phyloP scores from a whole-genome alignment of 345 rosid genomes.

The Carallia brachiata region DNA sequence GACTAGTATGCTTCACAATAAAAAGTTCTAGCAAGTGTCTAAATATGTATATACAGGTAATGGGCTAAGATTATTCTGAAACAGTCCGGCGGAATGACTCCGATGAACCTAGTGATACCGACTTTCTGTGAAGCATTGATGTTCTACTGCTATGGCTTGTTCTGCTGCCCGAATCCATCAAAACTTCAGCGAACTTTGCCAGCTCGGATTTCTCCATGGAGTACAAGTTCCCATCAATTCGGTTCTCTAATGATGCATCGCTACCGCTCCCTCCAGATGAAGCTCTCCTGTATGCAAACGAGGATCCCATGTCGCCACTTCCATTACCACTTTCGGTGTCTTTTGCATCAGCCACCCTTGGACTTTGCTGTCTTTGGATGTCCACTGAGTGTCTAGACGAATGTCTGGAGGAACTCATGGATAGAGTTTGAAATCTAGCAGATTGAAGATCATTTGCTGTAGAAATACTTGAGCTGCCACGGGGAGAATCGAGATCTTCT shows the following conservation, averaged over 20 bases:
- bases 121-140: conserved; percentile 35
- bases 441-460: conserved; percentile 25
- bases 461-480: conserved; percentile 27
- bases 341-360: conserved; percentile 31
- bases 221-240: conserved; percentile 9
- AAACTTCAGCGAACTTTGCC: conserved; percentile 57
- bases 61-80: conserved; percentile 13
- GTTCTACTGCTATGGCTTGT: conserved; percentile 22
- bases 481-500: conserved; percentile 36
- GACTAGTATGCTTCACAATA: background rate
- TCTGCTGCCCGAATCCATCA: conserved; percentile 40
- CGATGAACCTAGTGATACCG: conserved; percentile 35
- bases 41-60: background rate
- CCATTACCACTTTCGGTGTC: conserved; percentile 26
- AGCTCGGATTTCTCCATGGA: conserved; percentile 42
- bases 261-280: conserved; percentile 10
- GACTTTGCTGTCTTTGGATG: conserved; percentile 40
- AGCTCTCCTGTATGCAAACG: conserved; percentile 17
- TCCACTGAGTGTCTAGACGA: conserved; percentile 47
- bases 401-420: conserved; percentile 24
- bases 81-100: background rate
- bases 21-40: background rate
- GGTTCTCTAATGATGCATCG: conserved; percentile 12
- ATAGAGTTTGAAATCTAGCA: conserved; percentile 22
- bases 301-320: conserved; percentile 30